Evolutionary conservation across 1,139 yeast genomes (phyloP).

Genomic region (Ogataea hybrid): DNA sequence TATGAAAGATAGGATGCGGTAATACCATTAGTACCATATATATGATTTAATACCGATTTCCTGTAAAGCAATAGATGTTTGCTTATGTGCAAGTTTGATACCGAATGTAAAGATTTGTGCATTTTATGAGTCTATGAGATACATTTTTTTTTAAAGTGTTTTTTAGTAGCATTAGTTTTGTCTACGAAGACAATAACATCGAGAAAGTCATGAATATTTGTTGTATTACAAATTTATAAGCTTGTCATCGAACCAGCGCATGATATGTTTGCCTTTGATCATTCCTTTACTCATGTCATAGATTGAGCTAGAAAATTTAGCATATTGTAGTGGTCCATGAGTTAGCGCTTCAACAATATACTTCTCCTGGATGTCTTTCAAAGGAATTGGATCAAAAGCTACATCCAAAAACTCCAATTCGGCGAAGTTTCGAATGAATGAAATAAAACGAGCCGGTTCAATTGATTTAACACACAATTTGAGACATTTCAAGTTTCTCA

Average conservation of each 20-base stretch:
- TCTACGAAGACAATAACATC: not conserved
- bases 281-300: constrained; percentile 15
- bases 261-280: constrained; percentile 21
- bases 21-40: constrained; percentile 24
- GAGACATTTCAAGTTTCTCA: not conserved
- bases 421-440: not conserved
- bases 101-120: constrained; percentile 3
- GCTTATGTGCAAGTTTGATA: not conserved
- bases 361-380: no score
- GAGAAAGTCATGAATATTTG: no score
- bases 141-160: not conserved
- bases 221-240: constrained; percentile 1
- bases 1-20: constrained; percentile 9
- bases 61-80: constrained; percentile 11
- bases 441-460: not conserved
- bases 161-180: not conserved
- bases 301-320: constrained; percentile 19
- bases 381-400: not conserved
- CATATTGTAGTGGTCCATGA: constrained; percentile 14
- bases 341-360: not conserved
- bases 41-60: constrained; percentile 17
- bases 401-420: constrained; percentile 12
- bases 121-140: not conserved
- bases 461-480: not conserved
- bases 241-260: constrained; percentile 24